Percentiles rank a stretch among this genome's conserved stretches.
These are phyloP conservation scores for Polygonum maritimum DNA, from an alignment of 148 eudicot species.

Conservation along the genomic window DNA sequence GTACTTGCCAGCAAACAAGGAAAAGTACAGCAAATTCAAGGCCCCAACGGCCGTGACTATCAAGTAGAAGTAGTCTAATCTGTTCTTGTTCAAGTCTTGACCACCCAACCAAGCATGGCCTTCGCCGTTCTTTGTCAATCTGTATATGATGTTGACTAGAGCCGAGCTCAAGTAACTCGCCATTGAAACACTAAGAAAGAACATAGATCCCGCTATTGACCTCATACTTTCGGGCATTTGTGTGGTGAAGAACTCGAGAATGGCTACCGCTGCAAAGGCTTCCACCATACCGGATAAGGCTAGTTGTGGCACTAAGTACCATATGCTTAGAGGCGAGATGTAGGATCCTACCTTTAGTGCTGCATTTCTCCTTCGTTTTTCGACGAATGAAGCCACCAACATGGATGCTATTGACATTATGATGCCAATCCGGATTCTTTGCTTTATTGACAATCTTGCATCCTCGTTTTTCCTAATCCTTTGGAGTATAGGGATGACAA, in stretches of 20 bases:
- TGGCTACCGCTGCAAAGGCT: constrained; percentile 51
- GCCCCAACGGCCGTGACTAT: constrained; percentile 37
- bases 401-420: constrained; percentile 51
- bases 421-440: constrained; percentile 44
- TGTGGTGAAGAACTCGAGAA: constrained; percentile 55
- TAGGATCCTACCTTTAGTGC: constrained; percentile 36
- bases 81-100: constrained; percentile 51
- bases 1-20: constrained; percentile 35
- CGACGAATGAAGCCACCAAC: constrained; percentile 31
- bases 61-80: constrained; percentile 49
- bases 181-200: constrained; percentile 47
- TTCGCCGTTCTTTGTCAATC: constrained; percentile 16
- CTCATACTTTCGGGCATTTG: constrained; percentile 69
- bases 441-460: constrained; percentile 30
- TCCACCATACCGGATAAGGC: constrained; percentile 45
- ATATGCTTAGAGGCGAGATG: constrained; percentile 34
- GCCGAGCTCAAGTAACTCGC: constrained; percentile 50
- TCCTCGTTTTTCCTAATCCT: constrained; percentile 14
- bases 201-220: constrained; percentile 50
- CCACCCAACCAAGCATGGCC: constrained; percentile 64
- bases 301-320: constrained; percentile 41
- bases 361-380: constrained; percentile 29
- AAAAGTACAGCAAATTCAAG: constrained; percentile 43
- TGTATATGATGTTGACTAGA: constrained; percentile 40
- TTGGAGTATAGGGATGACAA: constrained; percentile 24